Evolutionary conservation across 257 asterid species (phyloP), one percentile per base, ranked within the genome.

Genomic region (Solanum peruvianum): DNA sequence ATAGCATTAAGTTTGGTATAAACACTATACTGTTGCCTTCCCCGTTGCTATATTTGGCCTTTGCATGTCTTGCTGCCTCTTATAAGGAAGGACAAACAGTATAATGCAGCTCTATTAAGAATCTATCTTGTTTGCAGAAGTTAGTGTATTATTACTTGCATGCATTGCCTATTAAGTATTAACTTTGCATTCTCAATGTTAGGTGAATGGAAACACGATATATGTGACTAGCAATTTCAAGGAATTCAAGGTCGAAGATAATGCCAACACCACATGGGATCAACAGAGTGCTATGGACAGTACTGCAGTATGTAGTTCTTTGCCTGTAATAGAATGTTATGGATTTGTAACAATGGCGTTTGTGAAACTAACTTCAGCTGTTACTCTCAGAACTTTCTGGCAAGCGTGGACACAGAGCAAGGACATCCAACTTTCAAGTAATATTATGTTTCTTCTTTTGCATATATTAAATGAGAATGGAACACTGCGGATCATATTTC

Each of bases 171-270:
- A 47, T 29, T 5, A 49, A 81, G 45, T 29, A 47, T 29, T 1
- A 49, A 81, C 44, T 80, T 60, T 5, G 29, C 21, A 11, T 47
- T 80, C 25, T 31, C 49, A 23, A 56, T 82, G 60, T 6, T 76
- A 97, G 99, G 99, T 97, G 88, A 97, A 97, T 87, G 99, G 99
- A 85, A 93, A 97, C 90, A 95, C 98, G 21, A 86, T 92, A 58
- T 97, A 89, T 89, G 95, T 95, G 98, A 96, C 96, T 39, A 92
- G 98, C 56, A 93, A 89, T 91, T 97, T 97, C 90, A 94, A 94
- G 94, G 95, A 93, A 87, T 97, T 97, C 92, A 96, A 95, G 93
- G 91, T 94, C 90, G 97, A 96, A 29, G 93, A 91, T 87, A 89
- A 89, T 84, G 87, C 92, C 88, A 89, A 86, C 88, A 89, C 91